A percentile compares a stretch with the other conserved stretches of the same genome.
Conservation (phyloP, 2,329 filamentous ascomycete species). For the Trichoderma breve region DNA sequence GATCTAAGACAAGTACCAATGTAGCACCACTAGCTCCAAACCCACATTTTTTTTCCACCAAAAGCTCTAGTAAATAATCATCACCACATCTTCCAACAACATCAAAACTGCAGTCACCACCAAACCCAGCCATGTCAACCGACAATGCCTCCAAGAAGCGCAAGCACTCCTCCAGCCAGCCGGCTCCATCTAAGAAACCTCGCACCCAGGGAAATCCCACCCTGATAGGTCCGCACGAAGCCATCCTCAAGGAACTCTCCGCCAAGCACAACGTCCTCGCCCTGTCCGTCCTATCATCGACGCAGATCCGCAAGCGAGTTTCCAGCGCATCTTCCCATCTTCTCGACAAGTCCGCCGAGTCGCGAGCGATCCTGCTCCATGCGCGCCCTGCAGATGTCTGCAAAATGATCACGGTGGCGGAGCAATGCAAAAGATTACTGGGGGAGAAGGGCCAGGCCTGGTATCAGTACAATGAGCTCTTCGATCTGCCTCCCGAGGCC, state of each 20-base stretch:
- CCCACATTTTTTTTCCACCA: constrained; percentile 1
- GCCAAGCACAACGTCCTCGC: constrained; percentile 50
- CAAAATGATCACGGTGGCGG: constrained; percentile 67
- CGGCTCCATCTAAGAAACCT: constrained; percentile 15
- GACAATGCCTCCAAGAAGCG: constrained; percentile 19
- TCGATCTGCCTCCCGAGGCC: constrained; percentile 42
- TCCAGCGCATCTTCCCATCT: constrained; percentile 46
- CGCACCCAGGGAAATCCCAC: constrained; percentile 20
- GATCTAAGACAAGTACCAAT: neutral
- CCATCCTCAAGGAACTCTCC: constrained; percentile 44
- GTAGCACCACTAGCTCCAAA: constrained; percentile 5
- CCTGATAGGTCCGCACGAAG: constrained; percentile 40
- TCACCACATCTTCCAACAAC: constrained; percentile 8
- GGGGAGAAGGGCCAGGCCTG: constrained; percentile 45
- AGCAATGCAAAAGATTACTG: constrained; percentile 62
- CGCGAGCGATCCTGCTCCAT: constrained; percentile 47
- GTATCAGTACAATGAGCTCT: constrained; percentile 59
- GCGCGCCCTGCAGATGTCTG: constrained; percentile 51
- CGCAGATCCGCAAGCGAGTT: constrained; percentile 57
- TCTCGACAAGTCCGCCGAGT: constrained; percentile 27
- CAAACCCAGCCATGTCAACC: constrained; percentile 13
- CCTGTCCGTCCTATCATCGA: constrained; percentile 58
- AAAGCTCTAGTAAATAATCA: neutral
- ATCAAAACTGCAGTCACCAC: neutral
- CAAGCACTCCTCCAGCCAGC: constrained; percentile 3